Percentiles rank a stretch among this genome's conserved stretches.
These are phyloP conservation scores for Ustilago bromivora DNA, from an alignment of 1,284 basidiomycete species.

Conservation along the genomic window DNA sequence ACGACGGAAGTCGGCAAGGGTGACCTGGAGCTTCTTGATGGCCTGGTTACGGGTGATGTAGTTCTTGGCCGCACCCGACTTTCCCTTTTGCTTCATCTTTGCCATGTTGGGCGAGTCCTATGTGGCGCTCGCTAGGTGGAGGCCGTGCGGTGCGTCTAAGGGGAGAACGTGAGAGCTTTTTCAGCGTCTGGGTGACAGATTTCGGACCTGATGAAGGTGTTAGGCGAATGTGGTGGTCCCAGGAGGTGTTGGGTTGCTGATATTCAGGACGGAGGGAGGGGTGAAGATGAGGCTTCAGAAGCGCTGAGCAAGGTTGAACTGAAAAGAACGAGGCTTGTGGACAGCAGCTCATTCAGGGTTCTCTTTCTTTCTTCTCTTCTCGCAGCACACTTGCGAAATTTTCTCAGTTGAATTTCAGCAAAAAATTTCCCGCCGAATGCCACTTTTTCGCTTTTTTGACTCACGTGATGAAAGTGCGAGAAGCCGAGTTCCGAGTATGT, in stretches of 20 bases:
- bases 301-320: neutral
- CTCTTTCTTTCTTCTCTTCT: conserved; percentile 11
- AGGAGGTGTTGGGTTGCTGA: neutral
- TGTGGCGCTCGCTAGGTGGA: conserved; percentile 10
- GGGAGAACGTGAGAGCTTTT: neutral
- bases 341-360: conserved; percentile 24
- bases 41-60: conserved; percentile 80
- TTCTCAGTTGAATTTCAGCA: conserved; percentile 19
- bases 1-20: conserved; percentile 94
- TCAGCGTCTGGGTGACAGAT: conserved; percentile 12
- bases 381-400: conserved; percentile 21
- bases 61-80: conserved; percentile 77
- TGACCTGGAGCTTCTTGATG: conserved; percentile 82
- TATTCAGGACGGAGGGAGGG: neutral
- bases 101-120: conserved; percentile 76
- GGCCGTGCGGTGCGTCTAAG: neutral
- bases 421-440: conserved; percentile 33
- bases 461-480: conserved; percentile 19
- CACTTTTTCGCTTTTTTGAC: conserved; percentile 12
- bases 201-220: neutral
- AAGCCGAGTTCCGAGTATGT: conserved; percentile 19
- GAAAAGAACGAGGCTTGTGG: conserved; percentile 7
- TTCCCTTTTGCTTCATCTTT: conserved; percentile 87
- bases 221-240: neutral
- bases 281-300: neutral